Percentiles rank a stretch among this genome's conserved stretches.
phyloP scores from a whole-genome alignment of 108 stramenopile genomes.

The Pseudonitzschia multistriata region DNA sequence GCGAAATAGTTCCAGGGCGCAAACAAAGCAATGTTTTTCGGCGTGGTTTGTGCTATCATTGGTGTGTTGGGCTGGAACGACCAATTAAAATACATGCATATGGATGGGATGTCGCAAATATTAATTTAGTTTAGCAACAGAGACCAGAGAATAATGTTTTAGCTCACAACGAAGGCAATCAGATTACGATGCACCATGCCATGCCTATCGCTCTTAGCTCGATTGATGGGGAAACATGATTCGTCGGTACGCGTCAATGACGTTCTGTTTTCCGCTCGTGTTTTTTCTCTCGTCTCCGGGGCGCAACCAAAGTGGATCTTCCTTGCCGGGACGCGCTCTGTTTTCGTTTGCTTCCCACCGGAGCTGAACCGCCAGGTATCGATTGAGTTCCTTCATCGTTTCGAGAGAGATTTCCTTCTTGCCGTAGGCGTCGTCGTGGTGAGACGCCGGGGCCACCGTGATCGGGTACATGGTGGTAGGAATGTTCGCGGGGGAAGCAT shows the following conservation, averaged over 20 bases:
- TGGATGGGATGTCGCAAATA: no score
- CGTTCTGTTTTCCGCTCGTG: slow-evolving; percentile 29
- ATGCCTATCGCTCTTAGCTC: background rate
- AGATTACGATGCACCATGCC: no score
- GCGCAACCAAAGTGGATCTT: slow-evolving; percentile 80
- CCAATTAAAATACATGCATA: no score
- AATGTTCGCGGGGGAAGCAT: slow-evolving; percentile 20
- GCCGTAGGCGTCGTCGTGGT: slow-evolving; percentile 24
- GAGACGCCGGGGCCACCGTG: slow-evolving; percentile 26
- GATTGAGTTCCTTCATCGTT: slow-evolving; percentile 30
- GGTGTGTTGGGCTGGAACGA: no score
- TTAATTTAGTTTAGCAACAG: no score
- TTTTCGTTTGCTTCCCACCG: slow-evolving; percentile 58
- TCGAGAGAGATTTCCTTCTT: slow-evolving; percentile 18
- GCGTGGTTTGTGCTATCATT: no score
- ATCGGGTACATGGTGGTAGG: slow-evolving; percentile 34
- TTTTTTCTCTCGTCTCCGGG: slow-evolving; percentile 56
- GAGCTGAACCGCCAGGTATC: slow-evolving; percentile 30
- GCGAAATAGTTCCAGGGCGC: background rate
- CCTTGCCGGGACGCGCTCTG: slow-evolving; percentile 73
- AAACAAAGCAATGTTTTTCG: background rate
- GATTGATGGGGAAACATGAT: slow-evolving; percentile 37
- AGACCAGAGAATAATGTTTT: no score
- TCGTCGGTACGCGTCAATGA: slow-evolving; percentile 33
- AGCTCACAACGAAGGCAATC: no score